Base-by-base conservation (phyloP, 1,139 yeast genomes). In the Chernovozyma sophiae-reginae region DNA sequence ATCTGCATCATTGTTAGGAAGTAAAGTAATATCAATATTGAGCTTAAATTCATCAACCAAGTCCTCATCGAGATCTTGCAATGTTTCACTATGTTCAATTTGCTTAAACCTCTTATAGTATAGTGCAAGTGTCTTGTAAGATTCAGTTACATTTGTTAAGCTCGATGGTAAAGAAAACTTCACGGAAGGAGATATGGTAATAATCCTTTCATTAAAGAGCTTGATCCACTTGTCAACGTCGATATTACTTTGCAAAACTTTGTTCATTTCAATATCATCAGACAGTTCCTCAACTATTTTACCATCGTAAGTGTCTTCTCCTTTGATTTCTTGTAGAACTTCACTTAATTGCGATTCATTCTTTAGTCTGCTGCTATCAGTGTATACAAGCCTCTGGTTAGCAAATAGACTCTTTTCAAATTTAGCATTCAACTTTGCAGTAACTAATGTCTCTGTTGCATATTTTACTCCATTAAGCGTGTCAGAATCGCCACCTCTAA, bases 401-500 rank as follows among this genome's bases (percentile, higher is more conserved):
- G 86, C 74, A 57, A 90, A 77, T 35, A 87, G 72, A 3, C 92
- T 79, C 18, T 84, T 81, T 53, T 94, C 99, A 41, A 89, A 73
- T 49, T 81, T 81, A 31, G 87, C 70, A 48, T 89, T 87, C 52
- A 85, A 77, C 25, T 81, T 77, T 1, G 84, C 85, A 35, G 85
- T 83, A 4, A 86, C 74, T 76, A 90, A 72, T 34, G 92, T 81
- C 47, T 86, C 95, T 2, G 86, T 72, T 2, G 90, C 83, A 39
- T 81, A 80, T 53, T 94, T 94, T 18, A 90, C 72, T 38, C 78
- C 77, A 36, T 78, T 72, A 43, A 90, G 60, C 1, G 70, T 54
- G 2, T 77, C 81, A 32, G 69, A 76, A 46, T 75, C 74, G 1
- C 79, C 82, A 2, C 98, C 98, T 41, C 98, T 68, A 19, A 94